A percentile compares a stretch with the other conserved stretches of the same genome.
These are phyloP conservation scores for Curvularia verruculosa DNA, from an alignment of 2,329 filamentous ascomycete species.

Conservation along the genomic window DNA sequence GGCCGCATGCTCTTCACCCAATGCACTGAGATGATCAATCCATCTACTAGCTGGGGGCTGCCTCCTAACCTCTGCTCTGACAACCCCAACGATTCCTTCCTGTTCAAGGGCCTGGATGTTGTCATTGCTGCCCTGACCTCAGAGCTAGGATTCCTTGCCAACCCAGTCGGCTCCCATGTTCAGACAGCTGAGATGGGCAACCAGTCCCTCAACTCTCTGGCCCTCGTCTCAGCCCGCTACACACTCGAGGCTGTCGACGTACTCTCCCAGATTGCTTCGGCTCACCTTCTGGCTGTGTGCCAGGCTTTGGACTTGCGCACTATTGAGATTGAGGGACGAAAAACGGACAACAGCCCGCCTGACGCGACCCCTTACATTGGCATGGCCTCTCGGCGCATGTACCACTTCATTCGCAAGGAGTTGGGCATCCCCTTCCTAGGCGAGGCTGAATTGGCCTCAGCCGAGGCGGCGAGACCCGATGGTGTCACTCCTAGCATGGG, in stretches of 20 bases:
- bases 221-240: neutral
- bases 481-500: neutral
- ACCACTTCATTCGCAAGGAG: neutral
- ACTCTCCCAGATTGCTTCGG: neutral
- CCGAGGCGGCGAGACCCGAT: neutral
- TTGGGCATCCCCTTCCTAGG: neutral
- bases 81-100: neutral
- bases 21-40: neutral
- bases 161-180: neutral
- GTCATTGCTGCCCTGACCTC: neutral
- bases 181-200: neutral
- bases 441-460: neutral
- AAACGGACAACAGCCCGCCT: neutral
- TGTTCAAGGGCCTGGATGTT: neutral
- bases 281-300: neutral
- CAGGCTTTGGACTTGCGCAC: neutral
- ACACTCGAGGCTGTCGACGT: neutral
- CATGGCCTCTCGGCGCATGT: neutral
- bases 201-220: neutral
- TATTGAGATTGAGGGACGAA: neutral
- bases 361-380: neutral
- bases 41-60: neutral
- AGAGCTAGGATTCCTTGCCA: neutral
- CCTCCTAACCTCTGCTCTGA: neutral
- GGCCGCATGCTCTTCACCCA: neutral